These are phyloP conservation scores for Amanita muscaria DNA, from an alignment of 768 basidiomycete genomes.

Conservation along the genomic window DNA sequence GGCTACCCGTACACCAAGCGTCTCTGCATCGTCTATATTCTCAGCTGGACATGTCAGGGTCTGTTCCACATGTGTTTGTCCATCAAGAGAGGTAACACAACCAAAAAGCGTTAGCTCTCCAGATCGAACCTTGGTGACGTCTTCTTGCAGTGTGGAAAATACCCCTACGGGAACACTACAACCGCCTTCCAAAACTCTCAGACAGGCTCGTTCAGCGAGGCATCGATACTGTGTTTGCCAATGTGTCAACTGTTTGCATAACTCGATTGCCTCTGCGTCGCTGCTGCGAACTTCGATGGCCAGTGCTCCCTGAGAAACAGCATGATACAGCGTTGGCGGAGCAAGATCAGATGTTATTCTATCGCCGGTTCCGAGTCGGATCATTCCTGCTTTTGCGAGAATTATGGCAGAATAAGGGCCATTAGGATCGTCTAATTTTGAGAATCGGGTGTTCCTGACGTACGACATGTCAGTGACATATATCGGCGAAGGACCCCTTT, in stretches of 20 bases:
- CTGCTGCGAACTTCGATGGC: slow-evolving; percentile 74
- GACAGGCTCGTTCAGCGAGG: slow-evolving; percentile 78
- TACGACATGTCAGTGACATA: slow-evolving; percentile 3
- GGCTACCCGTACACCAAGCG: slow-evolving; percentile 60
- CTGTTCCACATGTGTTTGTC: slow-evolving; percentile 61
- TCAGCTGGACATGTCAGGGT: slow-evolving; percentile 44
- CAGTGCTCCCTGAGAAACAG: slow-evolving; percentile 93
- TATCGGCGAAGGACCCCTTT: background rate
- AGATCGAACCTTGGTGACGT: slow-evolving; percentile 19
- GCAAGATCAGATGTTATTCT: slow-evolving; percentile 69
- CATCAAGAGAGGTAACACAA: slow-evolving; percentile 79
- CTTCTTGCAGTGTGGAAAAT: slow-evolving; percentile 35
- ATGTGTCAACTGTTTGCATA: slow-evolving; percentile 67
- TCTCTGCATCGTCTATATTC: slow-evolving; percentile 53
- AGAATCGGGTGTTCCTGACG: slow-evolving; percentile 76
- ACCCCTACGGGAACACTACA: slow-evolving; percentile 96
- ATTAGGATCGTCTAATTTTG: slow-evolving; percentile 79
- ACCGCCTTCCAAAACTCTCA: slow-evolving; percentile 90
- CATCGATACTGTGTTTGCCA: slow-evolving; percentile 70
- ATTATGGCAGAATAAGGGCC: slow-evolving; percentile 82
- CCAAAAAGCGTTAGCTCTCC: slow-evolving; percentile 58
- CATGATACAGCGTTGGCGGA: slow-evolving; percentile 73
- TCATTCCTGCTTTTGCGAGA: slow-evolving; percentile 88
- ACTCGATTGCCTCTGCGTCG: slow-evolving; percentile 48
- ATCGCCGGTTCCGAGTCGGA: slow-evolving; percentile 65